Evolutionary conservation across 1,284 basidiomycete species (phyloP), one percentile per base, ranked within the genome.

Genomic region (Serendipita sp.): DNA sequence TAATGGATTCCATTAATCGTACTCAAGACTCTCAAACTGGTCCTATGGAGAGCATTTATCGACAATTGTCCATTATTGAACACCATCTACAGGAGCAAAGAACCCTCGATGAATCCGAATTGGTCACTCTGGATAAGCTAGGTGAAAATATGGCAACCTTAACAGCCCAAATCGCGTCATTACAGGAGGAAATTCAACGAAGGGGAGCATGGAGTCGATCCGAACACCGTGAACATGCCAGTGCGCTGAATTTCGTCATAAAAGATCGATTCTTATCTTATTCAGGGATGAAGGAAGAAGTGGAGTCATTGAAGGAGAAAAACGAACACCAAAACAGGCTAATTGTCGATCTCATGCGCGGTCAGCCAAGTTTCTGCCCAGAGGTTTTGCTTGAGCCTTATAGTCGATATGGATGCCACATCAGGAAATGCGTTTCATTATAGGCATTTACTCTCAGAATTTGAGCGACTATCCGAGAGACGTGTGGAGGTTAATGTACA

Each of bases 401-500:
- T 45, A 29, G 22, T 63, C 67, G 66, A 62, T 47, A 47, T 64
- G 61, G 66, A 66, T 44, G 53, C 64, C 22, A 66, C 67, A 32
- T 60, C 60, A 61, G 64, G 65, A 32, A 61, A 62, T 43, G 60
- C 62, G 30, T 66, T 67, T 30, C 30, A 62, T 35, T 10, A 10
- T 12, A 10, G 10, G 64, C 67, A 50, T 66, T 64, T 17, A 45
- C 67, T 45, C 65, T 66, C 29, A 50, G 66, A 44, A 66, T 68
- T 38, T 60, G 65, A 45, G 67, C 65, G n/a, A 67, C 64, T 12
- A 65, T 53, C 67, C 42, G 43, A 55, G 29, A 64, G 67, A 61
- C 67, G 64, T 62, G 62, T 68, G 45, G 64, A 66, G 10, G 67
- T 67, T 64, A 68, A 68, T 61, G 66, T 68, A 42, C 64, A 68